phyloP scores from a whole-genome alignment of 352 stramenopile species.

The Aphanomyces invadans region DNA sequence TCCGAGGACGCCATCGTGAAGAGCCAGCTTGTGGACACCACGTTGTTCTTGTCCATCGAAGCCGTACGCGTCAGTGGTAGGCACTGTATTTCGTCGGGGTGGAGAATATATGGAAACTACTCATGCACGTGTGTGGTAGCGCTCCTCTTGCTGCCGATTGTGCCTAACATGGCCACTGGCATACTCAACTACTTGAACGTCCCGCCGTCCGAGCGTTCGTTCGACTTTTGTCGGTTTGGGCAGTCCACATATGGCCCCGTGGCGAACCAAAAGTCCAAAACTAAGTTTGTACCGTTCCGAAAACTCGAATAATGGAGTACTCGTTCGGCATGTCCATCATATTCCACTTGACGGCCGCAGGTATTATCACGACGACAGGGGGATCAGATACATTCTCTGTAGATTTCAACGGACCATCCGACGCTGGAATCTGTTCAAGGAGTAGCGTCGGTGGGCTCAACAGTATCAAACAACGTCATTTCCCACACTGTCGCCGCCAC shows the following conservation, averaged over 20 bases:
- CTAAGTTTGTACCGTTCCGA: slow-evolving; percentile 23
- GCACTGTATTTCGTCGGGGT: no score
- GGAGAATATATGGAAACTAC: no score
- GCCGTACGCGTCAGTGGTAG: slow-evolving; percentile 58
- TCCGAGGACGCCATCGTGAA: slow-evolving; percentile 31
- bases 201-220: slow-evolving; percentile 37
- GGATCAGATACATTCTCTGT: slow-evolving; percentile 18
- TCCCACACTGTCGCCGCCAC: background rate
- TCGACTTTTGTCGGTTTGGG: slow-evolving; percentile 42
- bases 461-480: slow-evolving; percentile 12
- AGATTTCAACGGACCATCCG: background rate
- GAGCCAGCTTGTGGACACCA: slow-evolving; percentile 46
- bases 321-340: background rate
- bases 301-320: slow-evolving; percentile 12
- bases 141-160: slow-evolving; percentile 60
- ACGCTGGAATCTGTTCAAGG: slow-evolving; percentile 5
- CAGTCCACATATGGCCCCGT: slow-evolving; percentile 16
- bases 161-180: slow-evolving; percentile 45
- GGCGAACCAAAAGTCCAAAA: slow-evolving; percentile 16
- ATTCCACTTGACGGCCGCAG: background rate
- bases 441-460: background rate
- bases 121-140: slow-evolving; percentile 30
- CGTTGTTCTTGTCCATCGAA: slow-evolving; percentile 68
- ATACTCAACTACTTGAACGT: slow-evolving; percentile 70
- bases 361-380: background rate